Evolutionary conservation across 192 early-diverging fungal genomes (phyloP).

Genomic region (Coemansia sp.): DNA sequence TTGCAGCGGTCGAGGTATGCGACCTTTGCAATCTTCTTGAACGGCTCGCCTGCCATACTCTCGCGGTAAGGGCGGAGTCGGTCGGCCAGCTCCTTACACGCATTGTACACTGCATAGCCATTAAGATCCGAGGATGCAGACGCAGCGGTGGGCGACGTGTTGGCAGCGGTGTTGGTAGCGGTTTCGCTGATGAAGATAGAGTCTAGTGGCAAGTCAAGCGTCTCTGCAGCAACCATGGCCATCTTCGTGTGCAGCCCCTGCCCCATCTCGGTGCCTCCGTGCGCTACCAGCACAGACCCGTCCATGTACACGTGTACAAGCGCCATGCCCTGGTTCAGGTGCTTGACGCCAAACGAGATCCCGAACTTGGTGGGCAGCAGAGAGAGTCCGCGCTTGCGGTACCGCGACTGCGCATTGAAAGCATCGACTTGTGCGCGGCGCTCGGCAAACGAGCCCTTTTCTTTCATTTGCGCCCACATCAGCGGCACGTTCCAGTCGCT

Average conservation of each 20-base stretch:
- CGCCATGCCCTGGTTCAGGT: slow-evolving; percentile 81
- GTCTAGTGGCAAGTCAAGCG: slow-evolving; percentile 68
- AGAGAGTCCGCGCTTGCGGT: slow-evolving; percentile 77
- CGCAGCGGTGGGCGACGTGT: slow-evolving; percentile 79
- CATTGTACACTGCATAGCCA: slow-evolving; percentile 77
- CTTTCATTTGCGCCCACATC: slow-evolving; percentile 69
- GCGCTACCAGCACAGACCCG: slow-evolving; percentile 77
- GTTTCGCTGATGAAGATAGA: slow-evolving; percentile 72
- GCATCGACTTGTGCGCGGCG: slow-evolving; percentile 61
- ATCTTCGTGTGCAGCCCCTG: slow-evolving; percentile 91
- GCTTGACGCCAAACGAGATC: slow-evolving; percentile 72
- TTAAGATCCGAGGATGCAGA: slow-evolving; percentile 80
- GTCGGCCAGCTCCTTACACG: slow-evolving; percentile 70
- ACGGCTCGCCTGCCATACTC: slow-evolving; percentile 50
- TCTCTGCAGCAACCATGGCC: slow-evolving; percentile 81
- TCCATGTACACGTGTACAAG: slow-evolving; percentile 85
- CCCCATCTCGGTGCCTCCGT: slow-evolving; percentile 91
- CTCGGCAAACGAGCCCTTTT: slow-evolving; percentile 53
- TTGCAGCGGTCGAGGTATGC: slow-evolving; percentile 81
- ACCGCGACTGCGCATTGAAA: slow-evolving; percentile 70
- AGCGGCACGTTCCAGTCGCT: slow-evolving; percentile 69
- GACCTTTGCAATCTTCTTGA: slow-evolving; percentile 56
- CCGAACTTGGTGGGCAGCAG: slow-evolving; percentile 85
- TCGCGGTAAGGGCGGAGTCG: slow-evolving; percentile 73
- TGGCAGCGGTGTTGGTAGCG: slow-evolving; percentile 73